Conservation (phyloP, 768 basidiomycete species). For the Tricholoma sp. region DNA sequence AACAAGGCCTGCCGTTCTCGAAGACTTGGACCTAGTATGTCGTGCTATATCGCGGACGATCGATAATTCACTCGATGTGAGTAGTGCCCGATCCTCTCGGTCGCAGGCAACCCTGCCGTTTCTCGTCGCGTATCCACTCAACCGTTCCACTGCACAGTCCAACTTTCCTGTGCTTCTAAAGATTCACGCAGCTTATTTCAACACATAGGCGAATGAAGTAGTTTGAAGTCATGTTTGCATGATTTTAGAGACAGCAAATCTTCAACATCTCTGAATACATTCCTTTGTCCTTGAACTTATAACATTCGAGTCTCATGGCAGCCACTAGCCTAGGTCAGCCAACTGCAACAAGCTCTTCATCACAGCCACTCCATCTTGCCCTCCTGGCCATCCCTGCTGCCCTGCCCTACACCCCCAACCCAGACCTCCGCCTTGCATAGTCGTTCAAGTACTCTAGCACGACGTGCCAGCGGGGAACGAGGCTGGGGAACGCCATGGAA, state of each 20-base stretch:
- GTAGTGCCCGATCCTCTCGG: background rate
- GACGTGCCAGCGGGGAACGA: slow-evolving; percentile 57
- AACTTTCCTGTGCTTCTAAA: too few species aligned
- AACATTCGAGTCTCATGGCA: too few species aligned
- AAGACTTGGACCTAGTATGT: background rate
- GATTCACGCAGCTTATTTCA: too few species aligned
- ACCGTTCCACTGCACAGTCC: background rate
- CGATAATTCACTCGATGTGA: background rate
- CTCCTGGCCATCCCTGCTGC: slow-evolving; percentile 6
- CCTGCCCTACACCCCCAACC: slow-evolving; percentile 57
- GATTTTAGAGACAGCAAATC: too few species aligned
- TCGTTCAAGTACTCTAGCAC: slow-evolving; percentile 65
- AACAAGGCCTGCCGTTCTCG: background rate
- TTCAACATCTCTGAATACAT: too few species aligned
- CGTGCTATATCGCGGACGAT: background rate
- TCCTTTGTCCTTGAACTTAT: too few species aligned
- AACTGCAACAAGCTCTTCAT: slow-evolving; percentile 28
- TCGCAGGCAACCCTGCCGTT: too few species aligned
- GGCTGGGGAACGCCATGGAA: slow-evolving; percentile 61
- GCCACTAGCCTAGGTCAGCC: too few species aligned
- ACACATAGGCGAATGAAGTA: too few species aligned
- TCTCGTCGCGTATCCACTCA: too few species aligned
- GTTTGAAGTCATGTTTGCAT: too few species aligned
- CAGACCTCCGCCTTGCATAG: slow-evolving; percentile 64
- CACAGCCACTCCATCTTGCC: slow-evolving; percentile 48